phyloP scores from a whole-genome alignment of 2,329 filamentous ascomycete species.

The Acrocalymma vagum region DNA sequence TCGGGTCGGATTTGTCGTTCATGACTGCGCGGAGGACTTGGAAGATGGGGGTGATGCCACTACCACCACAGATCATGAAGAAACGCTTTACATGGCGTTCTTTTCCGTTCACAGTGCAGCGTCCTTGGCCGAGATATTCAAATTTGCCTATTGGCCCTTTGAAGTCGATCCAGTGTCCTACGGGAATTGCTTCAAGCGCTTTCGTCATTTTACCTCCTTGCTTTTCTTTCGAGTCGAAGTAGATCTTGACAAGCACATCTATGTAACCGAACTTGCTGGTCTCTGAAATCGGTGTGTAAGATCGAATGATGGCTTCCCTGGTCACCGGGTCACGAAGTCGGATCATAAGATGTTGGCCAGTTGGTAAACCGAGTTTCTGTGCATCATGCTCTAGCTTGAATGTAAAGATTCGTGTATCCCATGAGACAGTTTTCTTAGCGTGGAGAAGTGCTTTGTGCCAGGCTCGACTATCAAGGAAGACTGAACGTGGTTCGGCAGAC shows the following conservation, averaged over 20 bases:
- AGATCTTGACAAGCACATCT: constrained; percentile 84
- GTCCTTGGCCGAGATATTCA: constrained; percentile 75
- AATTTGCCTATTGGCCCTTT: constrained; percentile 91
- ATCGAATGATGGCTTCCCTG: constrained; percentile 78
- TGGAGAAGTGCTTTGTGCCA: constrained; percentile 80
- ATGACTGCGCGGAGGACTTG: constrained; percentile 81
- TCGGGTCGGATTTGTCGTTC: constrained; percentile 68
- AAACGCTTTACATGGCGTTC: constrained; percentile 70
- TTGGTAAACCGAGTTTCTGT: constrained; percentile 78
- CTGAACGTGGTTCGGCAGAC: constrained; percentile 58
- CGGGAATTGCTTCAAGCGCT: constrained; percentile 75
- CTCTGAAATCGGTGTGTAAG: constrained; percentile 85
- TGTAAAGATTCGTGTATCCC: constrained; percentile 82
- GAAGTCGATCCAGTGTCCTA: constrained; percentile 80
- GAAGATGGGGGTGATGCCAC: constrained; percentile 92
- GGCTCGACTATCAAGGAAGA: constrained; percentile 74
- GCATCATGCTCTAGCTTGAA: constrained; percentile 77
- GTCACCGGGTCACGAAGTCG: constrained; percentile 77
- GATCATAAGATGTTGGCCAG: constrained; percentile 88
- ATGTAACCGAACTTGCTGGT: constrained; percentile 68
- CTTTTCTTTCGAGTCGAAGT: constrained; percentile 66
- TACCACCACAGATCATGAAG: constrained; percentile 87
- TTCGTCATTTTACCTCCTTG: constrained; percentile 83
- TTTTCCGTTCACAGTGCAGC: constrained; percentile 67
- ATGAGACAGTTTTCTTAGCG: constrained; percentile 74